Evolutionary conservation across 2,329 filamentous ascomycete species (phyloP).

Genomic region (Teratosphaeria pseudoeucalypti): DNA sequence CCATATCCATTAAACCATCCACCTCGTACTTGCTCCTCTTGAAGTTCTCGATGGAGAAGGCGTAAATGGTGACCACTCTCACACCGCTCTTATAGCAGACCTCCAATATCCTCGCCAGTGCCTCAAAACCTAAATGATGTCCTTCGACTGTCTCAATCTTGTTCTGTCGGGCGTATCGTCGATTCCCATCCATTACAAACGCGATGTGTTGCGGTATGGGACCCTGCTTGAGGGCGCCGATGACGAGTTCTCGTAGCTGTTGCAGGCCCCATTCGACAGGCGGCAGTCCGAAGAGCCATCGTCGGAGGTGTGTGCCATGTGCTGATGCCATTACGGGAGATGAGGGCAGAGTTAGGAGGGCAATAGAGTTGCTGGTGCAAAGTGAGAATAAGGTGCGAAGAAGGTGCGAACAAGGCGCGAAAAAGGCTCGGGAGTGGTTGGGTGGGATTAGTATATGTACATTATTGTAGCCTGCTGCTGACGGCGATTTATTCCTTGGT

Average conservation of each 20-base stretch:
- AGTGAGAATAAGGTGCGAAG: background rate
- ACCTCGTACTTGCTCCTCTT: constrained; percentile 95
- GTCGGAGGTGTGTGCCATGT: constrained; percentile 51
- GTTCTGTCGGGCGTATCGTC: constrained; percentile 79
- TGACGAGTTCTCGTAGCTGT: constrained; percentile 70
- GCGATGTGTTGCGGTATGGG: constrained; percentile 90
- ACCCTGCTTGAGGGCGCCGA: constrained; percentile 79
- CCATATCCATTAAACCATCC: constrained; percentile 93
- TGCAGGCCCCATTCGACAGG: constrained; percentile 83
- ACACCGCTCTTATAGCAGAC: constrained; percentile 97
- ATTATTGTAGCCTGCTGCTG: background rate
- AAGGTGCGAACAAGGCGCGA: background rate
- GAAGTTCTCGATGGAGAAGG: constrained; percentile 98
- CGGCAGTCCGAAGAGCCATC: constrained; percentile 78
- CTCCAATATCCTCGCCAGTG: constrained; percentile 86
- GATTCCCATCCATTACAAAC: constrained; percentile 99
- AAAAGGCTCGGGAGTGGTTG: too few species aligned
- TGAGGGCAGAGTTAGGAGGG: background rate
- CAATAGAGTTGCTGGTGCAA: background rate
- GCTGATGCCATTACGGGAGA: constrained; percentile 28
- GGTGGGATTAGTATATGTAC: background rate
- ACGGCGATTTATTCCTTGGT: background rate
- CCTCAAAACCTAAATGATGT: constrained; percentile 91
- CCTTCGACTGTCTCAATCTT: constrained; percentile 95
- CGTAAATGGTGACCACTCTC: constrained; percentile 93